A percentile compares a stretch with the other conserved stretches of the same genome.
These are phyloP conservation scores for Daldinia sp. DNA, from an alignment of 2,329 filamentous ascomycete genomes.

Conservation along the genomic window DNA sequence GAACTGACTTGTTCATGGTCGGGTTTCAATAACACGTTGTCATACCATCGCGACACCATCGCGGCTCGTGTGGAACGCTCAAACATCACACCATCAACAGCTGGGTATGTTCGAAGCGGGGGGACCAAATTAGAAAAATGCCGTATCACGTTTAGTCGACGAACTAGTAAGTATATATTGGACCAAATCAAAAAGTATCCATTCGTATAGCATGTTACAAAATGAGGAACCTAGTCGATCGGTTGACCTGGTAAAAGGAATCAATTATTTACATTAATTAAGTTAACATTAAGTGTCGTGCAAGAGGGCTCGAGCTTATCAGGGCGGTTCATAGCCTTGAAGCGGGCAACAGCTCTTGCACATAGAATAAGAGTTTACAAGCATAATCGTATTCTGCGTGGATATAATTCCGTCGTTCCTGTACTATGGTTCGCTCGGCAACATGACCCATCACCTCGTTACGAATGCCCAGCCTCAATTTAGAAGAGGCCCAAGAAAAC, in stretches of 20 bases:
- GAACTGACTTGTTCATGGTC: not conserved
- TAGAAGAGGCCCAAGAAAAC: constrained; percentile 46
- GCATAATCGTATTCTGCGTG: constrained; percentile 21
- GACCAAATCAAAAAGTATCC: not conserved
- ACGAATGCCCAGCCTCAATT: not conserved
- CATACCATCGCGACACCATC: not conserved
- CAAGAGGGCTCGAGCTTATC: not conserved
- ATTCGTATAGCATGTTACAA: not conserved
- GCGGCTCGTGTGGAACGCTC: no score
- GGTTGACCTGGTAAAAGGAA: not conserved
- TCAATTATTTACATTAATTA: constrained; percentile 35
- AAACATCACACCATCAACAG: not conserved
- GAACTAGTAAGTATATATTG: not conserved
- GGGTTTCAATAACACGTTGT: not conserved
- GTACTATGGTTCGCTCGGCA: not conserved
- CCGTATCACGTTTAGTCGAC: not conserved
- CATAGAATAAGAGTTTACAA: constrained; percentile 27
- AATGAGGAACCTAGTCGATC: not conserved
- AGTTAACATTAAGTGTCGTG: constrained; percentile 24
- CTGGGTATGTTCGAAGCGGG: not conserved
- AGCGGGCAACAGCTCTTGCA: not conserved
- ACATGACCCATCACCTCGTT: constrained; percentile 21
- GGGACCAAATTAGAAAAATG: no score
- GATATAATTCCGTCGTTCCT: constrained; percentile 14
- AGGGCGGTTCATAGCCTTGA: not conserved